Evolutionary conservation across 2,329 filamentous ascomycete species (phyloP).

Genomic region (Thielaviopsis euricoi): DNA sequence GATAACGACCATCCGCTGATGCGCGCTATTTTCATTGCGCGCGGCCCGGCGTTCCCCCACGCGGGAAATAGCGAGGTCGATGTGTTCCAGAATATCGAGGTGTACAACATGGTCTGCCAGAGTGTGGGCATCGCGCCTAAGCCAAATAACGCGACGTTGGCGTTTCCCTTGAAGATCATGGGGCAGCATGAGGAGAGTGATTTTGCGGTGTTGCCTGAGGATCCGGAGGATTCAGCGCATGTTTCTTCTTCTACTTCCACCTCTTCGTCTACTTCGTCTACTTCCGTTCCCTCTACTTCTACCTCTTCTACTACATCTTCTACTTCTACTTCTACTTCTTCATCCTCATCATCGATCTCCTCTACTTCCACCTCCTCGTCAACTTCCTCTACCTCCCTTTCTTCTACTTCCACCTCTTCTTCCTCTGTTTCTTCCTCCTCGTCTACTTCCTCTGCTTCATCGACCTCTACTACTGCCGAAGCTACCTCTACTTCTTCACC

Average conservation of each 20-base stretch:
- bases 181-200: slow-evolving; percentile 42
- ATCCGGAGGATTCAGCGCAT: slow-evolving; percentile 25
- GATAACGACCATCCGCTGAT: slow-evolving; percentile 90
- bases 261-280: slow-evolving; percentile 9
- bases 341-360: slow-evolving; percentile 1
- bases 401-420: background rate
- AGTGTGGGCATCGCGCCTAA: slow-evolving; percentile 56
- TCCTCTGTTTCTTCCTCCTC: too few relatives aligned
- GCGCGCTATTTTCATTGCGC: slow-evolving; percentile 86
- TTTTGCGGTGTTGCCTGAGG: slow-evolving; percentile 31
- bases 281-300: too few relatives aligned
- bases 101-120: slow-evolving; percentile 91
- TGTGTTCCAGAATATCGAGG: slow-evolving; percentile 80
- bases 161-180: slow-evolving; percentile 48
- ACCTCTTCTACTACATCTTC: slow-evolving; percentile 13
- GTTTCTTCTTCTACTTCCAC: too few relatives aligned
- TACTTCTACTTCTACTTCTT: slow-evolving; percentile 6
- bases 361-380: too few relatives aligned
- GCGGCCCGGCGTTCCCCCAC: slow-evolving; percentile 85
- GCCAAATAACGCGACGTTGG: slow-evolving; percentile 77
- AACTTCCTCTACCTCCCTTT: background rate
- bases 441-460: background rate
- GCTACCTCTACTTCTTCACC: slow-evolving; percentile 11
- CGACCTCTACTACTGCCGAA: slow-evolving; percentile 11
- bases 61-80: slow-evolving; percentile 62